Evolutionary conservation across 2,329 filamentous ascomycete genomes (phyloP).

Genomic region (Magnaporthiopsis rhizophila): DNA sequence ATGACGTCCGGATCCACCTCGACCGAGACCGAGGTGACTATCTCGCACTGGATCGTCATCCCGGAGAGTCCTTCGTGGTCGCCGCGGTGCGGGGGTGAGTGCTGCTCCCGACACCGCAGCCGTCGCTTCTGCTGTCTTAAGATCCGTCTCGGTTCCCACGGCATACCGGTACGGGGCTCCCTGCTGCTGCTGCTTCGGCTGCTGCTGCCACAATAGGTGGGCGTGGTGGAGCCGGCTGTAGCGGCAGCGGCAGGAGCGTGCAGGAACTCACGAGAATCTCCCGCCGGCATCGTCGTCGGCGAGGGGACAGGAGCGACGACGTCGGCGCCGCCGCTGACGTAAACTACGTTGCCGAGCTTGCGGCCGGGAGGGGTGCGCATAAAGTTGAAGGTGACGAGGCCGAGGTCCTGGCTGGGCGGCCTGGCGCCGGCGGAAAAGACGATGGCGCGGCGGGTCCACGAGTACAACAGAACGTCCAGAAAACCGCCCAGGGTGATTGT

Average conservation of each 20-base stretch:
- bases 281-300: conserved; percentile 25
- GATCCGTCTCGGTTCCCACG: not conserved
- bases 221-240: conserved; percentile 4
- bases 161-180: conserved; percentile 10
- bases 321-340: conserved; percentile 18
- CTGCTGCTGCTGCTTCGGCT: conserved; percentile 8
- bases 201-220: conserved; percentile 1
- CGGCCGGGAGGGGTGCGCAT: conserved; percentile 31
- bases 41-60: conserved; percentile 35
- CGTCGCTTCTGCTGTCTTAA: not conserved
- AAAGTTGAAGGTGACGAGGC: conserved; percentile 44
- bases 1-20: conserved; percentile 22
- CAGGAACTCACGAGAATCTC: conserved; percentile 20
- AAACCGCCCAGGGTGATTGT: conserved; percentile 51
- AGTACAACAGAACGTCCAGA: conserved; percentile 46
- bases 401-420: conserved; percentile 34
- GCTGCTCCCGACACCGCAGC: not conserved
- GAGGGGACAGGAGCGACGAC: conserved; percentile 6
- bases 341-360: conserved; percentile 33
- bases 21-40: conserved; percentile 33
- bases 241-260: conserved; percentile 20
- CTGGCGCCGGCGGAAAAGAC: conserved; percentile 33
- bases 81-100: not conserved
- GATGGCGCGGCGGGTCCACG: conserved; percentile 43
- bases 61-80: conserved; percentile 9